Conservation (phyloP, 2,329 filamentous ascomycete species). For the Venturia asperata region DNA sequence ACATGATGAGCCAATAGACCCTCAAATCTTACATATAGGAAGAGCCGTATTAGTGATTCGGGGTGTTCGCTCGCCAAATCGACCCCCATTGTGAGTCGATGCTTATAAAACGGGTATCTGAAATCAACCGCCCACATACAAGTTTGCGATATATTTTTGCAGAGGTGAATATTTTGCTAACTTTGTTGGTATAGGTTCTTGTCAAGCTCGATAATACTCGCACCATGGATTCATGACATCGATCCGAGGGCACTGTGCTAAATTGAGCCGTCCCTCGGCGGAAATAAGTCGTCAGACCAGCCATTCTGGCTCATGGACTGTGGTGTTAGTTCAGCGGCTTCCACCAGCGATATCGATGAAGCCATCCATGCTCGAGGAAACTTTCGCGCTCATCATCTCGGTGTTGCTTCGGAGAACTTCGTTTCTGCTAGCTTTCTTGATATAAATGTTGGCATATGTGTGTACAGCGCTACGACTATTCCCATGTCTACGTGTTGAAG, state of each 20-base stretch:
- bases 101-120: conserved; percentile 44
- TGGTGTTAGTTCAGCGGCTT: background rate
- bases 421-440: background rate
- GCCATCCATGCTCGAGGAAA: background rate
- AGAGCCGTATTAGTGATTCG: conserved; percentile 48
- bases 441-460: conserved; percentile 52
- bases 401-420: background rate
- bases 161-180: background rate
- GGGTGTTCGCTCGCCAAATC: conserved; percentile 40
- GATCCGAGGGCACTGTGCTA: background rate
- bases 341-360: background rate
- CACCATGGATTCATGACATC: background rate
- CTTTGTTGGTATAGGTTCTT: background rate
- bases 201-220: background rate
- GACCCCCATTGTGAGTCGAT: conserved; percentile 37
- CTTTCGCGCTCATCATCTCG: background rate
- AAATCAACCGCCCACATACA: conserved; percentile 23
- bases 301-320: background rate
- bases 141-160: background rate
- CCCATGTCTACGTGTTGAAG: conserved; percentile 60
- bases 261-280: background rate
- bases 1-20: conserved; percentile 22
- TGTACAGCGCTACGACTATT: conserved; percentile 58
- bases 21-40: conserved; percentile 37
- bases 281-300: background rate